Conservation (phyloP, 208 protist genomes). For the Zelonia costaricensis region DNA sequence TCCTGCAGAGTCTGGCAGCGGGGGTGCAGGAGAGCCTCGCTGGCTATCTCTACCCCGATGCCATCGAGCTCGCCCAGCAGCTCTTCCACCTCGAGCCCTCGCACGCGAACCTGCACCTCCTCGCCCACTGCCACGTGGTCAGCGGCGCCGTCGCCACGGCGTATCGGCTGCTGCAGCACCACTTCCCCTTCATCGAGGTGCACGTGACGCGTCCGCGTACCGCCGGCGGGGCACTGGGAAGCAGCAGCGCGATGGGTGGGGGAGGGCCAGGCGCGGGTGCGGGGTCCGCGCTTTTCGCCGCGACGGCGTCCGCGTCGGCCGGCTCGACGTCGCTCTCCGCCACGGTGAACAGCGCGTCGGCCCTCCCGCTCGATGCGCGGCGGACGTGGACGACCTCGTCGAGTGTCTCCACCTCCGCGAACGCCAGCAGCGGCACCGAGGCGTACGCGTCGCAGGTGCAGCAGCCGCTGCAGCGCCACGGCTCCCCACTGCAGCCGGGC, state of each 20-base stretch:
- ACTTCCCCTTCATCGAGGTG: constrained; percentile 63
- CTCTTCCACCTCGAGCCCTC: constrained; percentile 62
- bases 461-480: neutral
- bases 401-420: too few species aligned
- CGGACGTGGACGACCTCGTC: constrained; percentile 18
- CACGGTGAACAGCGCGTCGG: neutral
- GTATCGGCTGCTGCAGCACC: constrained; percentile 54
- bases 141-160: constrained; percentile 57
- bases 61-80: constrained; percentile 89
- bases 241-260: too few species aligned
- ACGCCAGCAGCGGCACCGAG: too few species aligned
- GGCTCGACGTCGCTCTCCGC: neutral
- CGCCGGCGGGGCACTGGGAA: constrained; percentile 7
- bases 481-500: neutral
- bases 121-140: constrained; percentile 75
- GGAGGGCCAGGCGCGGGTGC: neutral
- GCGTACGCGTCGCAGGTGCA: neutral
- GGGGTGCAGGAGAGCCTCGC: constrained; percentile 63
- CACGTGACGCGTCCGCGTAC: constrained; percentile 29
- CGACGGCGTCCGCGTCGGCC: neutral
- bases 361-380: constrained; percentile 19
- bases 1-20: constrained; percentile 21
- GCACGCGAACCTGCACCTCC: constrained; percentile 54
- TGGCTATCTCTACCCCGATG: constrained; percentile 75
- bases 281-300: too few species aligned